Base-by-base conservation (phyloP, 2,329 filamentous ascomycete genomes). In the Xenoacremonium recifei region DNA sequence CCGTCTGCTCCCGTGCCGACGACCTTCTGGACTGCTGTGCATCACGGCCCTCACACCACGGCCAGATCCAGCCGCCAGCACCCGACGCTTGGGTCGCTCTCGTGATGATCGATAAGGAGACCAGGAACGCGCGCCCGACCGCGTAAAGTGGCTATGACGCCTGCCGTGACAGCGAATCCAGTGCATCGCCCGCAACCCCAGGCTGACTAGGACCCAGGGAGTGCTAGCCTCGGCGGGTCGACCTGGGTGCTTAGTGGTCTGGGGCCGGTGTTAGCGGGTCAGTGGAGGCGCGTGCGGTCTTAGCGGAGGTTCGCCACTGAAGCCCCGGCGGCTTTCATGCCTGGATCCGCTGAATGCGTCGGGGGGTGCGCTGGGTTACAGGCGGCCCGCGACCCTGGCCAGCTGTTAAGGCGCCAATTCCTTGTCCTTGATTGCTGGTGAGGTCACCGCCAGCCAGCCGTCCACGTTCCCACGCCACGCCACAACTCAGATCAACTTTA, bases 401-500 rank as follows among this genome's bases (percentile, higher is more conserved):
- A n/a, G n/a, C n/a, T n/a, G n/a, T n/a, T n/a, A n/a, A n/a, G n/a
- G n/a, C n/a, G n/a, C n/a, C n/a, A n/a, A n/a, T n/a, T n/a, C n/a
- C 23, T 13, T 27, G 23, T 7, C 9, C 23, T 27, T 27, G 23
- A n/a, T n/a, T 27, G 13, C 23, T 9, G 23, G 29, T 31, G 29
- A 31, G 29, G 29, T 31, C 29, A 31, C 29, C n/a, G n/a, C 29
- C 7, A 27, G 23, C 7, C 7, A 9, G 23, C 23, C 23, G 29
- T 15, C 7, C n/a, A 7, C 29, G 45, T 36, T 48, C 31, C 37
- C 42, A 25, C 31, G 42, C 42, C 51, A 49, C 48, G 50, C 50
- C 51, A 54, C 50, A 54, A 49, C 42, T 45, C 48, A 41, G 48
- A 44, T 44, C 42, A 39, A 20, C 27, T 39, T 49, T 36, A 54